phyloP scores from a whole-genome alignment of 345 rosid genomes.

The Diplotaxis tenuifolia region DNA sequence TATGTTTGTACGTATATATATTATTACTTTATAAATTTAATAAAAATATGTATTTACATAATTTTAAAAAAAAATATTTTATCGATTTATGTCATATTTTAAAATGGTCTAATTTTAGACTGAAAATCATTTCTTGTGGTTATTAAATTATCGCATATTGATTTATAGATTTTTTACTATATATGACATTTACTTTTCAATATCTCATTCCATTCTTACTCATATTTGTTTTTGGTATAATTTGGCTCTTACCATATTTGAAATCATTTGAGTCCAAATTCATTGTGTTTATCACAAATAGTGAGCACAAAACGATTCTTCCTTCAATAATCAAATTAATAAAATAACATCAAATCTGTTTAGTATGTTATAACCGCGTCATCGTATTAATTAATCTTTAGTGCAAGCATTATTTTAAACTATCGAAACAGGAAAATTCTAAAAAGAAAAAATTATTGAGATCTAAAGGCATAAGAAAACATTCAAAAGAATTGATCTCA shows the following conservation, averaged over 20 bases:
- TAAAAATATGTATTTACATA: too few species aligned
- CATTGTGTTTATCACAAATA: background rate
- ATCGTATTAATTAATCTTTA: background rate
- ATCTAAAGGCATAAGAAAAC: background rate
- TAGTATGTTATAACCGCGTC: constrained; percentile 5
- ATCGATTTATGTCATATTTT: too few species aligned
- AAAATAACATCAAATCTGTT: background rate
- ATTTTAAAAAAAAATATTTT: too few species aligned
- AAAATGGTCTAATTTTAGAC: too few species aligned
- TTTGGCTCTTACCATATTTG: background rate
- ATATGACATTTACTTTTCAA: background rate
- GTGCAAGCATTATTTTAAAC: background rate
- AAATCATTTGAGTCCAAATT: background rate
- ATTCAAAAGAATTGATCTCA: background rate
- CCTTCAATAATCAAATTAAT: background rate
- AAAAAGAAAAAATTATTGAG: background rate
- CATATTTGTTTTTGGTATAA: background rate
- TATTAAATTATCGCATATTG: too few species aligned
- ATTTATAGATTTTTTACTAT: background rate
- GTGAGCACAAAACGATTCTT: background rate
- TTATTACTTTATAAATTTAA: too few species aligned
- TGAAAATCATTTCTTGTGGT: too few species aligned
- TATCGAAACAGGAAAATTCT: background rate
- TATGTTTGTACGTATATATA: too few species aligned
- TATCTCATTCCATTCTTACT: background rate